These are phyloP conservation scores for Fusarium phyllophilum DNA, from an alignment of 2,329 filamentous ascomycete species.

Conservation along the genomic window DNA sequence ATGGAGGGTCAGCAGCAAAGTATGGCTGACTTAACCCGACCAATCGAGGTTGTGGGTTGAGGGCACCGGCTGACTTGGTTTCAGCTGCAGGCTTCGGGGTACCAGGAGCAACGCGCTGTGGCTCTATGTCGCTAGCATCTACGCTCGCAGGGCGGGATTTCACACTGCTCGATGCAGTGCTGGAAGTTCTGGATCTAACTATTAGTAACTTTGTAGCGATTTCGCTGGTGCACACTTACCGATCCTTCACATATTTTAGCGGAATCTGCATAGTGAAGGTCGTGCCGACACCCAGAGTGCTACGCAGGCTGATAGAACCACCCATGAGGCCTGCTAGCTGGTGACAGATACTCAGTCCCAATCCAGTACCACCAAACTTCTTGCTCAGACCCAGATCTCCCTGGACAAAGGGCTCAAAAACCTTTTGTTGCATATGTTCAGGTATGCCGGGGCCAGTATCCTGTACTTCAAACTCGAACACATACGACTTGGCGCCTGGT, in stretches of 20 bases:
- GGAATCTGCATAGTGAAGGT: constrained; percentile 87
- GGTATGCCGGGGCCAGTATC: constrained; percentile 91
- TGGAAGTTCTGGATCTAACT: constrained; percentile 55
- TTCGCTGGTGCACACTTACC: constrained; percentile 42
- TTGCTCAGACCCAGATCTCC: constrained; percentile 90
- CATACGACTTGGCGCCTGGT: constrained; percentile 69
- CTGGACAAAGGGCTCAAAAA: constrained; percentile 95
- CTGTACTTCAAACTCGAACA: constrained; percentile 89
- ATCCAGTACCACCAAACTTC: constrained; percentile 88
- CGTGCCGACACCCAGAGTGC: constrained; percentile 77
- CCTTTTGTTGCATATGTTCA: constrained; percentile 77
- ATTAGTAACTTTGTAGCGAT: constrained; percentile 14
- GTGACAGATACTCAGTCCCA: constrained; percentile 89
- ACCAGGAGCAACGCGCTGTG: constrained; percentile 44
- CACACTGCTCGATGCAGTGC: constrained; percentile 64
- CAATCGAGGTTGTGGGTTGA: constrained; percentile 78
- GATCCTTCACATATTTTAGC: constrained; percentile 77
- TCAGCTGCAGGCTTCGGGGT: constrained; percentile 42
- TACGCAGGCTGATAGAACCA: constrained; percentile 77
- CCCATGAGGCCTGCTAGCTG: constrained; percentile 87
- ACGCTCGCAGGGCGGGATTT: constrained; percentile 62
- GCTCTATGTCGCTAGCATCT: constrained; percentile 53
- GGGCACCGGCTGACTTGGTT: constrained; percentile 52
- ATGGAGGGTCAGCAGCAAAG: constrained; percentile 64
- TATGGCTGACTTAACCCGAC: constrained; percentile 87